Conservation (phyloP, 2,329 filamentous ascomycete species). For the Neofusicoccum umdonicola region DNA sequence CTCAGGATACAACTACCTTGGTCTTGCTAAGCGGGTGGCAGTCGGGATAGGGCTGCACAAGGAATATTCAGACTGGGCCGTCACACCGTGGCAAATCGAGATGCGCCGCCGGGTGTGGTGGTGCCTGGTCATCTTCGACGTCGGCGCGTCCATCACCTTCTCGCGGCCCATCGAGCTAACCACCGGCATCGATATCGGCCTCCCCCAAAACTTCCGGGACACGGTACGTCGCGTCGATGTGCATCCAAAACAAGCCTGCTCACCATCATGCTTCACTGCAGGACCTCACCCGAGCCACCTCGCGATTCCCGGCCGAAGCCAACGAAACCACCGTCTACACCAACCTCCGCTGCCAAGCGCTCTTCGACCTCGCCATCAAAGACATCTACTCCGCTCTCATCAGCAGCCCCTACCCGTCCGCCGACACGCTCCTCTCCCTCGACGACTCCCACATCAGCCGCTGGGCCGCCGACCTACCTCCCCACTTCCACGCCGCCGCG, state of each 20-base stretch:
- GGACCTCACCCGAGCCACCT: conserved; percentile 4
- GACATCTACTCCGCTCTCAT: conserved; percentile 48
- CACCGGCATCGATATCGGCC: conserved; percentile 44
- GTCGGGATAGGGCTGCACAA: conserved; percentile 51
- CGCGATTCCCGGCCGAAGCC: background rate
- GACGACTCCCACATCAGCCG: conserved; percentile 40
- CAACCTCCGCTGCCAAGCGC: conserved; percentile 44
- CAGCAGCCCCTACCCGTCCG: conserved; percentile 42
- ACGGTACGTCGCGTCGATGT: conserved; percentile 23
- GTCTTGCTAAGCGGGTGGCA: conserved; percentile 49
- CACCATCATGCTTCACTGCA: background rate
- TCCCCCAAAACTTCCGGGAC: conserved; percentile 48
- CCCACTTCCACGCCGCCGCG: conserved; percentile 36
- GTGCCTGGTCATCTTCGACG: conserved; percentile 46
- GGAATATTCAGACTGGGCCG: conserved; percentile 49
- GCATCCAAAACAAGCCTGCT: no score
- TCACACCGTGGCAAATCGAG: conserved; percentile 39
- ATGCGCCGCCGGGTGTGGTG: conserved; percentile 37
- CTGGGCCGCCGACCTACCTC: conserved; percentile 39
- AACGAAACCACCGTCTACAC: conserved; percentile 44
- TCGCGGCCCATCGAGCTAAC: conserved; percentile 48
- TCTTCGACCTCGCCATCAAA: conserved; percentile 46
- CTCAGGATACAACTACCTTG: conserved; percentile 50
- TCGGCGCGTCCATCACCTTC: conserved; percentile 52
- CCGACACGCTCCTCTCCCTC: conserved; percentile 41